phyloP scores from a whole-genome alignment of 805 yeast genomes.

The Debaryomyces castellii region DNA sequence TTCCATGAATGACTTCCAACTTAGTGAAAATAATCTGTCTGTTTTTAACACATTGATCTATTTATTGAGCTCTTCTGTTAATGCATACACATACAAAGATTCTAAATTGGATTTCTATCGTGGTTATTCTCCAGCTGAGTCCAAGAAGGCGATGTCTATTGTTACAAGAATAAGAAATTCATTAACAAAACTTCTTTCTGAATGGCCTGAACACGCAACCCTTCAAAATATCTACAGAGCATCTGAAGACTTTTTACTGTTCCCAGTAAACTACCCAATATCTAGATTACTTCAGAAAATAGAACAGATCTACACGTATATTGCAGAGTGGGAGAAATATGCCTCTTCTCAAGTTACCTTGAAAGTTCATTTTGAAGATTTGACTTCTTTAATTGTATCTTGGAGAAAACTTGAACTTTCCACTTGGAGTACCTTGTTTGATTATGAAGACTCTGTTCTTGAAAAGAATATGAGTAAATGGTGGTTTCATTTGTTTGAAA shows the following conservation, averaged over 20 bases:
- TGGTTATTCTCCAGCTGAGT: conserved; percentile 60
- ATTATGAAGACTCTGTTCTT: conserved; percentile 54
- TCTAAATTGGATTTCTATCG: conserved; percentile 55
- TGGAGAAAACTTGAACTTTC: conserved; percentile 90
- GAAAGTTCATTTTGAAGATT: conserved; percentile 48
- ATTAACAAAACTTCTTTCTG: conserved; percentile 47
- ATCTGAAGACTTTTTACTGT: conserved; percentile 62
- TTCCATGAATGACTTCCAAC: conserved; percentile 8
- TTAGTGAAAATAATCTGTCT: conserved; percentile 17
- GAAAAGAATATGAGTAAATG: conserved; percentile 64
- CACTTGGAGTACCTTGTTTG: conserved; percentile 79
- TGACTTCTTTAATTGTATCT: conserved; percentile 70
- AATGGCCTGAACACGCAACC: conserved; percentile 97
- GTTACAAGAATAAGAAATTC: conserved; percentile 27
- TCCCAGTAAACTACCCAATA: conserved; percentile 67
- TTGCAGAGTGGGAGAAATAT: conserved; percentile 92
- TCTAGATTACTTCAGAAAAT: conserved; percentile 76
- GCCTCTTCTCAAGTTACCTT: conserved; percentile 79
- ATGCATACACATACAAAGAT: conserved; percentile 14
- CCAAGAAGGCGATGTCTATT: conserved; percentile 54
- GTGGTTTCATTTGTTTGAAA: conserved; percentile 92
- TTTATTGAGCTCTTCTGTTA: conserved; percentile 16
- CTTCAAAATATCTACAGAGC: conserved; percentile 64
- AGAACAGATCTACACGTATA: conserved; percentile 80
- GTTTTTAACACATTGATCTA: conserved; percentile 17